Evolutionary conservation across 306 rosid species (phyloP).

Genomic region (Acacia confusa): DNA sequence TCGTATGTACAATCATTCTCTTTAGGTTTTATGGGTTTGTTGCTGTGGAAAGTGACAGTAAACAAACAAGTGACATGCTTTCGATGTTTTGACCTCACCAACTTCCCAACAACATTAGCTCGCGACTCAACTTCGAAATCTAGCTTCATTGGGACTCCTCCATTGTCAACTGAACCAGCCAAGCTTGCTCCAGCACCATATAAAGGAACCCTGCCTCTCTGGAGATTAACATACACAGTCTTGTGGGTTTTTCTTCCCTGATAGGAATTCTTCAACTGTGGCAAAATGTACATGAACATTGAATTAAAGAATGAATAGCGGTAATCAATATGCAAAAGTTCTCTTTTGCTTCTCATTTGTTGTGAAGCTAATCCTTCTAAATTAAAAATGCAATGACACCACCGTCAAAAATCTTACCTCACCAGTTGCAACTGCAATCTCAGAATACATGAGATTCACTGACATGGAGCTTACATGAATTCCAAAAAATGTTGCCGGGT

Average conservation of each 20-base stretch:
- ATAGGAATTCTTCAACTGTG: constrained; percentile 73
- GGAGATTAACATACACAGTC: constrained; percentile 49
- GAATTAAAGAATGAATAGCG: constrained; percentile 3
- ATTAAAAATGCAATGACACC: neutral
- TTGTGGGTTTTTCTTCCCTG: constrained; percentile 63
- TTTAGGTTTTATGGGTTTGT: constrained; percentile 54
- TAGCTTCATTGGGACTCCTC: constrained; percentile 59
- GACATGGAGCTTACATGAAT: constrained; percentile 65
- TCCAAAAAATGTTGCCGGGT: constrained; percentile 87
- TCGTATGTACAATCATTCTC: constrained; percentile 49
- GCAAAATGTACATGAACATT: constrained; percentile 16
- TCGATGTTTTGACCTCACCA: constrained; percentile 65
- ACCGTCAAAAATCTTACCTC: constrained; percentile 50
- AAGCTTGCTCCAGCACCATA: constrained; percentile 83
- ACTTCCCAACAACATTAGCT: constrained; percentile 68
- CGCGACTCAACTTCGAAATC: constrained; percentile 57
- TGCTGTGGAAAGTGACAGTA: constrained; percentile 43
- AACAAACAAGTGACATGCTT: constrained; percentile 53
- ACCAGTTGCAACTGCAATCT: constrained; percentile 73
- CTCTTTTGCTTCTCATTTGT: neutral
- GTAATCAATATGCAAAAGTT: constrained; percentile 3
- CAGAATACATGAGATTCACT: constrained; percentile 71
- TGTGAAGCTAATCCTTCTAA: neutral
- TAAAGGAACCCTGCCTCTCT: constrained; percentile 73
- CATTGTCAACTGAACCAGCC: constrained; percentile 37